phyloP scores from a whole-genome alignment of 139 green algal genomes.

The Chlorella sp. region DNA sequence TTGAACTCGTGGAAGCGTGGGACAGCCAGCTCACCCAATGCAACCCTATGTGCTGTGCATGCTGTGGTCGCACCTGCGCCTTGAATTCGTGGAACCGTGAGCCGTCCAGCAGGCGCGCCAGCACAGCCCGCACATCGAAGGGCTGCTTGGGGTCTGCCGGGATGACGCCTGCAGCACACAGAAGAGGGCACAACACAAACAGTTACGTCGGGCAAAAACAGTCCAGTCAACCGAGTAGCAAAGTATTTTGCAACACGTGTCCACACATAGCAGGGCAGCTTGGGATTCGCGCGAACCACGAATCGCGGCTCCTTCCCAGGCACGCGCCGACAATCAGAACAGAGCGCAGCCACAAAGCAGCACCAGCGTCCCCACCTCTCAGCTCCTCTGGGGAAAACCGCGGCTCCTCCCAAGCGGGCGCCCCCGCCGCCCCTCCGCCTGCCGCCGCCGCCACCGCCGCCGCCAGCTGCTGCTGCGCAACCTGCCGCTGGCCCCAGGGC shows the following conservation, averaged over 20 bases:
- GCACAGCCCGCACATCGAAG: constrained; percentile 79
- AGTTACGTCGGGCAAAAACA: no score
- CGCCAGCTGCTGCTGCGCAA: neutral
- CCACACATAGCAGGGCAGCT: no score
- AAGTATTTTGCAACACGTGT: no score
- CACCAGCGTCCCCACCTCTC: constrained; percentile 39
- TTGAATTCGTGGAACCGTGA: constrained; percentile 94
- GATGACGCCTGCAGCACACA: constrained; percentile 46
- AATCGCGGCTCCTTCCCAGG: no score
- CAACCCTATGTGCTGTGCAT: no score
- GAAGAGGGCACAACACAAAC: neutral
- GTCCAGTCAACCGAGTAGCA: no score
- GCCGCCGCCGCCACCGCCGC: neutral
- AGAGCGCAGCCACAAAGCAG: no score
- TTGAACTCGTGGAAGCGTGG: constrained; percentile 94
- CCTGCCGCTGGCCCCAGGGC: neutral
- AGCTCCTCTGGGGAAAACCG: constrained; percentile 72
- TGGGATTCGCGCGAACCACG: no score
- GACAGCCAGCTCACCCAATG: constrained; percentile 88
- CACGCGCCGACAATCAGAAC: no score
- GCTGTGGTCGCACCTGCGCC: constrained; percentile 15
- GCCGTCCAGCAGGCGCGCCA: constrained; percentile 86
- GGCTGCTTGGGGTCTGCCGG: constrained; percentile 66
- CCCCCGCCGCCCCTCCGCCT: neutral
- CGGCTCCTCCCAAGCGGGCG: constrained; percentile 67